Conservation (phyloP, 2,329 filamentous ascomycete genomes). For the Botrytis deweyae region DNA sequence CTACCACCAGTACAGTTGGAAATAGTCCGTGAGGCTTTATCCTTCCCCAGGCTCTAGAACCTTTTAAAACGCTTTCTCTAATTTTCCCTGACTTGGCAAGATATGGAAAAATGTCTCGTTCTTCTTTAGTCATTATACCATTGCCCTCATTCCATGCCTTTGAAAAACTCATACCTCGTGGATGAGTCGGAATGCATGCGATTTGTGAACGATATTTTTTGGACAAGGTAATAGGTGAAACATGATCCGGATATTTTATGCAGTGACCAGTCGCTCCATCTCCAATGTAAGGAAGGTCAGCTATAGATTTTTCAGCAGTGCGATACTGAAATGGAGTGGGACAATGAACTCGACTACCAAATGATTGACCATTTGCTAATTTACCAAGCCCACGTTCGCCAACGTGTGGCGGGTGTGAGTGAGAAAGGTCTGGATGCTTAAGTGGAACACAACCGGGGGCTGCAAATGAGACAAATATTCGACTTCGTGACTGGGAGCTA, state of each 20-base stretch:
- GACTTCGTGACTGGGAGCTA: slow-evolving; percentile 61
- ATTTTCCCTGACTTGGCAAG: slow-evolving; percentile 29
- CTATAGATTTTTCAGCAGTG: slow-evolving; percentile 52
- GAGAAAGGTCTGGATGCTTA: slow-evolving; percentile 56
- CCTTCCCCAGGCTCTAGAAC: slow-evolving; percentile 49
- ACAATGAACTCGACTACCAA: slow-evolving; percentile 51
- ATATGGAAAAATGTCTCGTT: slow-evolving; percentile 45
- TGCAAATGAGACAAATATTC: slow-evolving; percentile 70
- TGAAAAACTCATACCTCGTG: slow-evolving; percentile 53
- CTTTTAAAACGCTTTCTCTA: slow-evolving; percentile 27
- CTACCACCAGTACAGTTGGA: slow-evolving; percentile 60
- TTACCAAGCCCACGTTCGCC: slow-evolving; percentile 50
- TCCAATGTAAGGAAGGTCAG: slow-evolving; percentile 61
- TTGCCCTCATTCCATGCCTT: slow-evolving; percentile 46
- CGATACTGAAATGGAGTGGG: slow-evolving; percentile 61
- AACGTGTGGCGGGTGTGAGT: slow-evolving; percentile 54
- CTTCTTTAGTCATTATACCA: slow-evolving; percentile 42
- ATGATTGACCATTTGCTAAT: slow-evolving; percentile 58
- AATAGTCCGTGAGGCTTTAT: slow-evolving; percentile 54
- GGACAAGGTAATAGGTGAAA: slow-evolving; percentile 45
- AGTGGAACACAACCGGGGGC: slow-evolving; percentile 64
- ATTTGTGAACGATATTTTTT: slow-evolving; percentile 44
- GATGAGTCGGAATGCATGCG: slow-evolving; percentile 57
- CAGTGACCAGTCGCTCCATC: slow-evolving; percentile 63
- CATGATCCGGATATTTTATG: slow-evolving; percentile 66